A percentile compares a stretch with the other conserved stretches of the same genome.
These are phyloP conservation scores for Aspergillus sp. DNA, from an alignment of 2,329 filamentous ascomycete species.

Conservation along the genomic window DNA sequence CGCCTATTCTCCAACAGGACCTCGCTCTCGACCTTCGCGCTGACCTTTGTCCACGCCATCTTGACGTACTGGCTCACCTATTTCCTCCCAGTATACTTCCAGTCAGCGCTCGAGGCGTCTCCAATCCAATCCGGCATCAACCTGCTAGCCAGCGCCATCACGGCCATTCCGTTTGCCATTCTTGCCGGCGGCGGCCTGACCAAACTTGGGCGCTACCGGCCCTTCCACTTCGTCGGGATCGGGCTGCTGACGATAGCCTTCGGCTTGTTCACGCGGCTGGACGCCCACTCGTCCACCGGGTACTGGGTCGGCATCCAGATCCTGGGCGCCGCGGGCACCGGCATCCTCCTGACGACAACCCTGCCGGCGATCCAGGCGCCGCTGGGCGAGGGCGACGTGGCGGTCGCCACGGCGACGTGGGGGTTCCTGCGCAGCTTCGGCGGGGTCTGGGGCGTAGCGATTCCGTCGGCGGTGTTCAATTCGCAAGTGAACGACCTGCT, in stretches of 20 bases:
- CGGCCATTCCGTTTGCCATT: constrained; percentile 17
- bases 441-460: constrained; percentile 20
- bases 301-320: constrained; percentile 24
- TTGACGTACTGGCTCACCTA: constrained; percentile 9
- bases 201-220: constrained; percentile 24
- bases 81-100: constrained; percentile 41
- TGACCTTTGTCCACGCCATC: constrained; percentile 10
- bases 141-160: constrained; percentile 20
- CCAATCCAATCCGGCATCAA: constrained; percentile 24
- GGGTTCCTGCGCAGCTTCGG: constrained; percentile 24
- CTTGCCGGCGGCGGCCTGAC: constrained; percentile 23
- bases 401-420: constrained; percentile 17
- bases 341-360: constrained; percentile 15
- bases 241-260: constrained; percentile 16
- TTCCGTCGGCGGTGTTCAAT: constrained; percentile 25
- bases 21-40: constrained; percentile 1
- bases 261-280: constrained; percentile 20
- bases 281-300: constrained; percentile 13
- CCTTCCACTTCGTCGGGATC: constrained; percentile 20
- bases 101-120: constrained; percentile 27
- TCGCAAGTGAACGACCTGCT: constrained; percentile 10
- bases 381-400: constrained; percentile 20
- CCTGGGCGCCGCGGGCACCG: constrained; percentile 16
- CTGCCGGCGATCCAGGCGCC: constrained; percentile 22
- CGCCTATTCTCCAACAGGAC: constrained; percentile 39